Conservation (phyloP, 768 basidiomycete species). For the Leccinum uliginosum region DNA sequence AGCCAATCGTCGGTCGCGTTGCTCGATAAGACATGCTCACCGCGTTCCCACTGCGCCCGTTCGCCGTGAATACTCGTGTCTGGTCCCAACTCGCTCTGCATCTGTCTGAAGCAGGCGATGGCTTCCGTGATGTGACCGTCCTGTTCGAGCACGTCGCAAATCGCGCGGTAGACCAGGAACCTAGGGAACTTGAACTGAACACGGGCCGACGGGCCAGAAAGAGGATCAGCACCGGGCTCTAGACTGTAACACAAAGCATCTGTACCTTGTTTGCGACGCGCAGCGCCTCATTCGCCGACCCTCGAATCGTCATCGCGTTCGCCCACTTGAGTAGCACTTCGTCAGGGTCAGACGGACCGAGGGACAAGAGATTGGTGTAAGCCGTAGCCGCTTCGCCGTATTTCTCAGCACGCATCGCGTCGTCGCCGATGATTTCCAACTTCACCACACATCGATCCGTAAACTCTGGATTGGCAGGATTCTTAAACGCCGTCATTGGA, state of each 20-base stretch:
- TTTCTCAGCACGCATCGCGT: background rate
- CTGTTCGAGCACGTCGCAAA: background rate
- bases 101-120: background rate
- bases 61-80: background rate
- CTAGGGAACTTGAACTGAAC: background rate
- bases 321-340: background rate
- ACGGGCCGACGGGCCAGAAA: background rate
- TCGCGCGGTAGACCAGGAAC: background rate
- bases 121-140: background rate
- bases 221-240: background rate
- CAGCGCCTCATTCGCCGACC: background rate
- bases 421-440: background rate
- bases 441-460: background rate
- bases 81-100: background rate
- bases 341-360: background rate
- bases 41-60: background rate
- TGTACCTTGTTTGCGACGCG: background rate
- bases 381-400: background rate
- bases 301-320: background rate
- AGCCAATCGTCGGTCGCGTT: background rate
- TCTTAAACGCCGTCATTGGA: background rate
- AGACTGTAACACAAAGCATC: background rate
- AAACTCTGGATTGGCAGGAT: background rate
- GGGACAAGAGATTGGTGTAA: background rate
- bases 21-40: background rate